Base-by-base conservation (phyloP, 2,329 filamentous ascomycete genomes). In the Colletotrichum viniferum region DNA sequence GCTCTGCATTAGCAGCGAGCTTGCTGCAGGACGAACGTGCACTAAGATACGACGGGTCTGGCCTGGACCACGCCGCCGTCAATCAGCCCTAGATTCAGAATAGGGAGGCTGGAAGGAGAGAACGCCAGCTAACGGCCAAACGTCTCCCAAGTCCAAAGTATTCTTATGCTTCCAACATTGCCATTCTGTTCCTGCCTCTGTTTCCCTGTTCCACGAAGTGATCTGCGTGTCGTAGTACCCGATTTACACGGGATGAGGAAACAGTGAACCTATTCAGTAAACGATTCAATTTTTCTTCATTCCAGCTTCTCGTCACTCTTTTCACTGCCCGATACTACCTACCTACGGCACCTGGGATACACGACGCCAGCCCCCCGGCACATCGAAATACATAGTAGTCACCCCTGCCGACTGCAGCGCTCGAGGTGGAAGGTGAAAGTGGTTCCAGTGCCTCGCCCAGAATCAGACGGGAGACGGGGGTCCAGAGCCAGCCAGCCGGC, bases 21-120 rank as follows among this genome's bases (percentile, higher is more conserved):
- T 62, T 34, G 60, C 26, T 74, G 61, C 68, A 72, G 69, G 69
- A 73, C 71, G 68, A 66, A 63, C 69, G 43, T 73, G 63, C 73
- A 56, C 28, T 62, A 55, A 71, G 34, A 69, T 69, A 52, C 56
- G 56, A 55, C 67, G 56, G 36, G 56, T 32, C 34, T 24, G 73
- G 69, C 34, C 69, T 73, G 34, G 69, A 61, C 58, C 63, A 38
- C 43, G 34, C 52, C 34, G 62, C 58, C 34, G 58, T 68, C 69
- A 75, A 75, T 73, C 63, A 62, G 58, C 60, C 62, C 69, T 38
- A 62, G 18, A 56, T 72, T 36, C 9, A 64, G 64, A 60, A 48
- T 60, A 69, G 48, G 34, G 63, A 69, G 70, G 43, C 43, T 69
- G 69, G 73, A 68, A 73, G 48, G 60, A 64, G 58, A 72, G 62